Percentiles rank a stretch among this genome's conserved stretches.
phyloP scores from a whole-genome alignment of 2,329 filamentous ascomycete genomes.

The Pestalotiopsis sp. region DNA sequence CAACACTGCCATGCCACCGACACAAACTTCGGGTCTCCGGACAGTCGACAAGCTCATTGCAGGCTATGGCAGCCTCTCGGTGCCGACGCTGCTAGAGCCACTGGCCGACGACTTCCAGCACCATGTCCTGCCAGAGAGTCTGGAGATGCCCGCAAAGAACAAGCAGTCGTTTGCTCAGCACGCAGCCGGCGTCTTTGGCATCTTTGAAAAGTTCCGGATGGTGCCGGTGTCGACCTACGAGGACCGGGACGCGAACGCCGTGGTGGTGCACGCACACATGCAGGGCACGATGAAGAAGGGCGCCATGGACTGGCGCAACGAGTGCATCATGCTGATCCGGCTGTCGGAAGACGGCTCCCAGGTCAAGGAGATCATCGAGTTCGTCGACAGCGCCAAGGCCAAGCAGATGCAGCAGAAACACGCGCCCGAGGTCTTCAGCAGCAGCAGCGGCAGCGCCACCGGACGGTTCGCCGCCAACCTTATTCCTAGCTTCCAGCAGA shows the following conservation, averaged over 20 bases:
- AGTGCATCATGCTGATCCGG: constrained; percentile 34
- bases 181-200: constrained; percentile 39
- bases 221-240: constrained; percentile 35
- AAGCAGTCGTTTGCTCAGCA: constrained; percentile 38
- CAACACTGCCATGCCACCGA: not conserved
- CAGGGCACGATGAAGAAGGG: constrained; percentile 26
- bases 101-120: constrained; percentile 40
- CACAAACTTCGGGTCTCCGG: constrained; percentile 13
- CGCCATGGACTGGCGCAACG: constrained; percentile 29
- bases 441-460: not conserved
- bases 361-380: constrained; percentile 35
- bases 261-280: constrained; percentile 40
- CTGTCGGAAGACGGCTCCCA: constrained; percentile 27
- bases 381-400: constrained; percentile 43
- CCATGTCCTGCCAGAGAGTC: constrained; percentile 38
- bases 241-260: constrained; percentile 31
- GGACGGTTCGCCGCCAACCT: not conserved
- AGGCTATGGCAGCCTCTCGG: constrained; percentile 41
- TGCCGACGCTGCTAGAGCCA: constrained; percentile 35
- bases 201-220: constrained; percentile 43
- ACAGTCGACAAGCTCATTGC: constrained; percentile 30
- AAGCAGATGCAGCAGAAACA: constrained; percentile 33
- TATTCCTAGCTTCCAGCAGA: not conserved
- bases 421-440: constrained; percentile 28
- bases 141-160: constrained; percentile 37